A percentile compares a stretch with the other conserved stretches of the same genome.
These are phyloP conservation scores for Amanita pallidorosea DNA, from an alignment of 768 basidiomycete species.

Conservation along the genomic window DNA sequence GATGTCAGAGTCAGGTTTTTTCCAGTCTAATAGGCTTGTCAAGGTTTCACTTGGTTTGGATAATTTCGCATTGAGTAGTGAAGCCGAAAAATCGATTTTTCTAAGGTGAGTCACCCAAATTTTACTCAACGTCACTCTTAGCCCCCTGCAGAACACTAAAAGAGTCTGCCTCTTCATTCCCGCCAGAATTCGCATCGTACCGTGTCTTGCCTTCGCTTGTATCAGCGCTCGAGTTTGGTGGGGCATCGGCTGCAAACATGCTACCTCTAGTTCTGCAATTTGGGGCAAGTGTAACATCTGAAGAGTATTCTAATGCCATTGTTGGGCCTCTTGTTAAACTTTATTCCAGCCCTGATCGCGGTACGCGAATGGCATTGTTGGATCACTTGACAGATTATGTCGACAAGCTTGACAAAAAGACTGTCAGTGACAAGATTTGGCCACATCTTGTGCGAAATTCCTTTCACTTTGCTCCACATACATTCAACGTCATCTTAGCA, in stretches of 20 bases:
- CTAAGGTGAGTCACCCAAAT: conserved; percentile 40
- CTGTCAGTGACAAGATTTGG: conserved; percentile 82
- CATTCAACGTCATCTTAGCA: conserved; percentile 40
- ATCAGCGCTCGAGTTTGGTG: conserved; percentile 68
- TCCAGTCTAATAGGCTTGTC: conserved; percentile 70
- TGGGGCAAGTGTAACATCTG: conserved; percentile 56
- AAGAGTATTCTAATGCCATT: conserved; percentile 61
- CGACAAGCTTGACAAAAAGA: conserved; percentile 80
- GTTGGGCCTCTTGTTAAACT: conserved; percentile 75
- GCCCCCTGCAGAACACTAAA: conserved; percentile 48
- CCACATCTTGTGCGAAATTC: conserved; percentile 69
- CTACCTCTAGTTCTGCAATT: conserved; percentile 80
- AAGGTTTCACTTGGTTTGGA: conserved; percentile 80
- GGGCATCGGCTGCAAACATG: conserved; percentile 64
- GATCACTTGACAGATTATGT: conserved; percentile 78
- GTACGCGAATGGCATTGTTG: conserved; percentile 87
- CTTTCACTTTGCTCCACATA: neutral
- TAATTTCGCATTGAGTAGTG: conserved; percentile 70
- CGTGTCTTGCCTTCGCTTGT: conserved; percentile 84
- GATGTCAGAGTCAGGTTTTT: conserved; percentile 79
- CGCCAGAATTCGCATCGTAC: conserved; percentile 74
- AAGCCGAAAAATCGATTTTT: conserved; percentile 66
- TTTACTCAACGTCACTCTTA: conserved; percentile 8
- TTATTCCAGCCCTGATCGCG: conserved; percentile 84
- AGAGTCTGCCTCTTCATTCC: conserved; percentile 72